These are phyloP conservation scores for Saccharomycopsis amapae DNA, from an alignment of 805 yeast genomes.

Conservation along the genomic window DNA sequence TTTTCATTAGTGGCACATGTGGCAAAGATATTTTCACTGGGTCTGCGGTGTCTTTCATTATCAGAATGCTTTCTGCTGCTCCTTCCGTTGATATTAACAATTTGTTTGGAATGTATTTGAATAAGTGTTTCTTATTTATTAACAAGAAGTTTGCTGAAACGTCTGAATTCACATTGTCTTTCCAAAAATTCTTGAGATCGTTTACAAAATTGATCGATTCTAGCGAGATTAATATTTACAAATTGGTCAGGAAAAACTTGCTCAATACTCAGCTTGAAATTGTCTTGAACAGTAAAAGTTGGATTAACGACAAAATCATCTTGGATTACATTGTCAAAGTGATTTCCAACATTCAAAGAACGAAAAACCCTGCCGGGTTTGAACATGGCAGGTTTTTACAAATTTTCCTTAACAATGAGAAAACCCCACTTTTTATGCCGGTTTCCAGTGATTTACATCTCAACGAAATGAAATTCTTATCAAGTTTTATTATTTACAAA, in stretches of 20 bases:
- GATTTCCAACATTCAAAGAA: not conserved
- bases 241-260: constrained; percentile 37
- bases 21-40: constrained; percentile 12
- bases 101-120: constrained; percentile 30
- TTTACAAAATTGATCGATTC: constrained; percentile 30
- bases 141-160: constrained; percentile 60
- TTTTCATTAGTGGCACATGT: not conserved
- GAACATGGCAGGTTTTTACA: constrained; percentile 53
- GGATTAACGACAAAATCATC: constrained; percentile 38
- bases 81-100: not conserved
- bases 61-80: not conserved
- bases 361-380: constrained; percentile 21
- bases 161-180: constrained; percentile 22
- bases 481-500: constrained; percentile 40
- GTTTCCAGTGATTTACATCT: constrained; percentile 25
- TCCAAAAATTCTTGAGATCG: constrained; percentile 3
- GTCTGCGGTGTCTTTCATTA: not conserved
- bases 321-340: constrained; percentile 36
- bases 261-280: constrained; percentile 63
- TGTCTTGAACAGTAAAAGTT: constrained; percentile 36
- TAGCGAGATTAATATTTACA: constrained; percentile 30
- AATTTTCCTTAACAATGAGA: constrained; percentile 49
- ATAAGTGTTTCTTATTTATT: constrained; percentile 49
- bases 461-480: constrained; percentile 32
- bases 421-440: constrained; percentile 28